Evolutionary conservation across 306 rosid species (phyloP), one percentile per base, ranked within the genome.

Genomic region (Acacia crassicarpa): DNA sequence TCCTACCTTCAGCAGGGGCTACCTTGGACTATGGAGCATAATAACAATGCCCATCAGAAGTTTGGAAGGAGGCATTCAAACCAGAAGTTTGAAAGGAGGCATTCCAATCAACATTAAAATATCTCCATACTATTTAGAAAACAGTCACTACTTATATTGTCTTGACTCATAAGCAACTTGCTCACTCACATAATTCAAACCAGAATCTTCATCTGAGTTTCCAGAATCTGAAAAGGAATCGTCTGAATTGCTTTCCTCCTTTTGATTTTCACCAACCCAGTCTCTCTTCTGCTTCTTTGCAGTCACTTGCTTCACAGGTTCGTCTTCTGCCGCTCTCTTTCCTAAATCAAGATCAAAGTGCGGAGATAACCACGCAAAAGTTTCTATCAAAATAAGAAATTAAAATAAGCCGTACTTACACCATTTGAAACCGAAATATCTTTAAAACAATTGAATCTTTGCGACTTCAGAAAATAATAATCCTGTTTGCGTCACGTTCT

Each of bases 281-380:
- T 74, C 81, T 20, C 3, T 89, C 88, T 91, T 94, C 85, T 84
- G 96, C 88, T 92, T 94, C 87, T 92, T 92, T 15, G 90, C 77
- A 67, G 25, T 80, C 51, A 74, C 91, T 35, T 53, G 85, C 79
- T 88, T 84, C 72, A 80, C 82, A 16, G 87, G 53, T 44, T 56
- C 88, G 73, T 79, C 84, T 54, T 84, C 93, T 67, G 85, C 91
- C 77, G 82, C 89, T 71, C 97, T 87, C 87, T 94, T 92, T 40
- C 93, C 96, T 94, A 68, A 35, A 78, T 6, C 20, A 62, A 77
- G 16, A 46, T 25, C 58, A 44, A 45, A 45, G 35, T 44, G 25
- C 8, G 10, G 14, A 22, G 12, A 71, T 25, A 44, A 71, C n/a
- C 35, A 33, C 56, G 12, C 12, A 3, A 76, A 74, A 49, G 16